Base-by-base conservation (phyloP, 306 rosid genomes). In the Dalbergia oliveri region DNA sequence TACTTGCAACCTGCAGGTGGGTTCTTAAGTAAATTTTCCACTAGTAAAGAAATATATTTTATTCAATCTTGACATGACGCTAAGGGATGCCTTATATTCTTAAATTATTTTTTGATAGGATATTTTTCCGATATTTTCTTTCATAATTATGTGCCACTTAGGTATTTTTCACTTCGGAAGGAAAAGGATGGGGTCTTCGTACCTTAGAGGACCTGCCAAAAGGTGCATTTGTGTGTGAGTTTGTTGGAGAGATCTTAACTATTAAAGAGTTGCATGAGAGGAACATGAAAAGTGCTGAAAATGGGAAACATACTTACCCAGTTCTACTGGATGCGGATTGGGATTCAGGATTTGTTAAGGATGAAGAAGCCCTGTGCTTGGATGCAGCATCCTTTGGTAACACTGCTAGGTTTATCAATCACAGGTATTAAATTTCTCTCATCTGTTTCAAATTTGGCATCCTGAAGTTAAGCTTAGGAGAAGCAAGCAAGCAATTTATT, bases 141-240 rank as follows among this genome's bases (percentile, higher is more conserved):
- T 70, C 50, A 76, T 56, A 9, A 66, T 66, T 23, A 21, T 60
- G 64, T 83, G 78, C 75, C n/a, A 44, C 76, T 62, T 71, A 95
- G 99, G 94, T 93, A 44, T 95, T 89, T 89, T 87, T 80, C 74
- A 90, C 98, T 80, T 62, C 93, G 26, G 94, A 93, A 7, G 98
- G 91, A 77, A 95, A 91, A 85, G 97, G 97, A 60, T 95, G 99
- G 99, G 99, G 98, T 80, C 94, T 95, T 69, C 94, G 91, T 34
- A 91, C 97, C 68, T 83, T 91, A 56, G 97, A 93, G 89, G 94
- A 87, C 79, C 76, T 95, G 37, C 98, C 97, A 57, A 91, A 91
- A 93, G 99, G 99, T 68, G 86, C 90, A 64, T 95, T 95, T 89
- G 92, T 95, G 72, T 95, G 99, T 3, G 97, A 95, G 83, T 95